Conservation (phyloP, 2,329 filamentous ascomycete genomes). For the Aspergillus oerlinghausenensis region DNA sequence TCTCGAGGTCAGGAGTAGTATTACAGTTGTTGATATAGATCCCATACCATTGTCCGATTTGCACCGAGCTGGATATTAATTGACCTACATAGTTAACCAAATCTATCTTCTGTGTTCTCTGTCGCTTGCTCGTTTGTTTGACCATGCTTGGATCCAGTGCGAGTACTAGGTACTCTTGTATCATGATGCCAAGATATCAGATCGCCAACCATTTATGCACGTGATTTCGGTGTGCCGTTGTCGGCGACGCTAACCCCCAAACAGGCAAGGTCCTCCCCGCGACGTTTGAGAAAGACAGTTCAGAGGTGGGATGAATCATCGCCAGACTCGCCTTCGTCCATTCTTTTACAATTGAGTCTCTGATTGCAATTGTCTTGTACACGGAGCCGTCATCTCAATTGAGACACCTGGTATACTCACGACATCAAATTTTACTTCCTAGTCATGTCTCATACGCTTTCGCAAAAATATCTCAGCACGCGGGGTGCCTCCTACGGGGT, state of each 20-base stretch:
- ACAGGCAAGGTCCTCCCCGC: constrained; percentile 14
- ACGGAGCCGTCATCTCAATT: not conserved
- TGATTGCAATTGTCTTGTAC: not conserved
- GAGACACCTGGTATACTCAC: not conserved
- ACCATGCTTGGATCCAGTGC: not conserved
- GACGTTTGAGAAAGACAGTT: not conserved
- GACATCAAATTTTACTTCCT: not conserved
- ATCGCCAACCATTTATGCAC: constrained; percentile 8
- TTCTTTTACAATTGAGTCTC: constrained; percentile 1
- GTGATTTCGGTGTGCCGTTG: constrained; percentile 20
- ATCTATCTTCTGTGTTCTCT: not conserved
- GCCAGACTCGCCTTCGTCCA: constrained; percentile 14
- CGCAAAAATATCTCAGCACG: constrained; percentile 31
- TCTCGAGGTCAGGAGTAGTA: not conserved
- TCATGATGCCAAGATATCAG: not conserved
- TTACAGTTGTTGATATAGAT: constrained; percentile 1
- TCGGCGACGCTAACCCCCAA: constrained; percentile 23
- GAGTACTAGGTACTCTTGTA: not conserved
- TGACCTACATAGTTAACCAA: not conserved
- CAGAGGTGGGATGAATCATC: not conserved
- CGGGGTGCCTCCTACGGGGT: constrained; percentile 30
- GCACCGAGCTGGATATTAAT: not conserved
- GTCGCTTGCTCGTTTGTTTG: not conserved
- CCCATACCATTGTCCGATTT: not conserved
- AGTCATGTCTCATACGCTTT: constrained; percentile 24